Evolutionary conservation across 345 rosid species (phyloP).

Genomic region (Sisymbrium altissimum): DNA sequence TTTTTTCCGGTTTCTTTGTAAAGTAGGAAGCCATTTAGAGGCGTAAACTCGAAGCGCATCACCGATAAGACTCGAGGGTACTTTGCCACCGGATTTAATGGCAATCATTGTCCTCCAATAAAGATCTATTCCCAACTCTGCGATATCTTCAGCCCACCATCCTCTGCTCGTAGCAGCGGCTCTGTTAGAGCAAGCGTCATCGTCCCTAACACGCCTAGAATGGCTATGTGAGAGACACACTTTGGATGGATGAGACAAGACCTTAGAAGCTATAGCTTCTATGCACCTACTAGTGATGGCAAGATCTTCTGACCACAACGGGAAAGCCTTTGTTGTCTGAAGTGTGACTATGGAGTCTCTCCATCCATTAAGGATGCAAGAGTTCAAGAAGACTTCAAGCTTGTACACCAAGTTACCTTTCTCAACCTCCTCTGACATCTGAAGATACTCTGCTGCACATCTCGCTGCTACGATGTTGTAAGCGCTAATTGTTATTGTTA

Average conservation of each 20-base stretch:
- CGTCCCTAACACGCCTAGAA: slow-evolving; percentile 81
- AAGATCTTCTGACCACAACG: slow-evolving; percentile 83
- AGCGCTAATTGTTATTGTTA: slow-evolving; percentile 86
- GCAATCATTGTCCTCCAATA: slow-evolving; percentile 93
- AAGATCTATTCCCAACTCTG: slow-evolving; percentile 81
- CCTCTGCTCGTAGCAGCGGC: slow-evolving; percentile 43
- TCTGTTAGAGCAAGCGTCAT: slow-evolving; percentile 55
- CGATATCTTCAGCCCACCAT: slow-evolving; percentile 99
- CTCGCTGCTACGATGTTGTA: slow-evolving; percentile 85
- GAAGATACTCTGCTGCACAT: slow-evolving; percentile 89
- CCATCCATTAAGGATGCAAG: slow-evolving; percentile 91
- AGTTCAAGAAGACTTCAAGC: slow-evolving; percentile 84
- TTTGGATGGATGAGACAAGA: slow-evolving; percentile 67
- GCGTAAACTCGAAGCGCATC: slow-evolving; percentile 86
- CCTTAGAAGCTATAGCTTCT: slow-evolving; percentile 70
- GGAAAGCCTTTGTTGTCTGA: slow-evolving; percentile 70
- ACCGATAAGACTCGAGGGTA: slow-evolving; percentile 62
- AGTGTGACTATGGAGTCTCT: slow-evolving; percentile 80
- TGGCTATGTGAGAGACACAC: slow-evolving; percentile 77
- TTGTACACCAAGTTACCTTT: slow-evolving; percentile 91
- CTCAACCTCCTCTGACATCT: slow-evolving; percentile 95
- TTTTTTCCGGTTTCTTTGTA: slow-evolving; percentile 44
- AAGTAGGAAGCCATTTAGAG: slow-evolving; percentile 73
- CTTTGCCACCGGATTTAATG: slow-evolving; percentile 74
- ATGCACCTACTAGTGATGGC: slow-evolving; percentile 85